Evolutionary conservation across 495 filamentous ascomycete species (phyloP), one percentile per base, ranked within the genome.

Genomic region (Acidomyces sp.): DNA sequence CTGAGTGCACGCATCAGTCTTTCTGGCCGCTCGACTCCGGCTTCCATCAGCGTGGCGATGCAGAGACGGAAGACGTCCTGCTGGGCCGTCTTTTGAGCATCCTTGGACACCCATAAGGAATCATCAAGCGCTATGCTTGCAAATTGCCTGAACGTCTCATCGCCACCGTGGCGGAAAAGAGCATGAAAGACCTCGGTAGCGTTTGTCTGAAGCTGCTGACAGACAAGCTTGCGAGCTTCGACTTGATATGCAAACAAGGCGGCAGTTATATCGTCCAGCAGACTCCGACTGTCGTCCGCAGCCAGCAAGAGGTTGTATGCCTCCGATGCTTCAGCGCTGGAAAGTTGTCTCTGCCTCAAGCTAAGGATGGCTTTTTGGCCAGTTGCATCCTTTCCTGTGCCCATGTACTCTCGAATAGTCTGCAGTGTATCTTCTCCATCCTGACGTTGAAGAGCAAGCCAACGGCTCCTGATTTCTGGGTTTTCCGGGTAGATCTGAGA

Each of bases 51-150:
- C 46, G 74, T 75, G 16, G 73, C 77, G 22, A 81, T 58, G 43
- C 77, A 72, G 3, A 78, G 63, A 49, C 72, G 74, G 48, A 83
- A 82, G n/a, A 74, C 60, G 51, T 80, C 76, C 38, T 66, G 63
- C 45, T 78, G 50, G 0, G 45, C 54, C 62, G 57, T 65, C 64
- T 44, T 62, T 60, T 27, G 68, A 4, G 47, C 58, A 13, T 67
- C 60, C 46, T 72, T 67, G 6, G 58, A 61, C 22, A 65, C 58
- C 79, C 79, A 84, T 11, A 71, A 62, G 12, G 58, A 54, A 7
- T 62, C 55, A 39, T 79, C 73, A 33, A 81, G 56, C 2, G 77
- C 57, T 2, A 77, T 64, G 0, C 65, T 64, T 24, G 74, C 62
- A 37, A 81, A 54, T 13, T 67, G 71, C 30, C 73, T 71, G 7